Conservation (phyloP, 2,329 filamentous ascomycete genomes). For the Exophiala oligosperma region DNA sequence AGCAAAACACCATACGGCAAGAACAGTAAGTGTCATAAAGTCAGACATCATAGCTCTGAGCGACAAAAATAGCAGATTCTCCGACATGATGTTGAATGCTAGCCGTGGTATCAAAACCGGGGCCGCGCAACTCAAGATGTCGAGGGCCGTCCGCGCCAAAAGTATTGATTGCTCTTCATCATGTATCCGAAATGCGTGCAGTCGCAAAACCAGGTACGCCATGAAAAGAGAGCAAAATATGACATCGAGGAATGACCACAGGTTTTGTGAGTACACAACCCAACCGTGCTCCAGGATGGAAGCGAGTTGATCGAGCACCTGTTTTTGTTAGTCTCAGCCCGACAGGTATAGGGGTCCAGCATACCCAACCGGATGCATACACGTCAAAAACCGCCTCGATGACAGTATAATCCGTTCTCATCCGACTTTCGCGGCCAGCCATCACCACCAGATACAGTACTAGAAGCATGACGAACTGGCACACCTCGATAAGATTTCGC, state of each 20-base stretch:
- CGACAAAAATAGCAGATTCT: conserved; percentile 81
- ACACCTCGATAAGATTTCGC: conserved; percentile 71
- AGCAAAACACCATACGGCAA: conserved; percentile 80
- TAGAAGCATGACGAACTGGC: conserved; percentile 71
- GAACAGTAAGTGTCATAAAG: conserved; percentile 72
- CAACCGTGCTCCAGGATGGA: conserved; percentile 74
- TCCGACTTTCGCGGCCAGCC: conserved; percentile 62
- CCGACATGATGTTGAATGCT: conserved; percentile 79
- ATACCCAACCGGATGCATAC: conserved; percentile 74
- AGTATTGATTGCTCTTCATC: conserved; percentile 13
- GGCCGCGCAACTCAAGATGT: conserved; percentile 68
- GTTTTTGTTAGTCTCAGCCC: not conserved
- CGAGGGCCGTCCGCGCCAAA: conserved; percentile 22
- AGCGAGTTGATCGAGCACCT: conserved; percentile 67
- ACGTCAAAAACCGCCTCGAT: conserved; percentile 69
- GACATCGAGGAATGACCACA: conserved; percentile 86
- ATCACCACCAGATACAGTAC: conserved; percentile 71
- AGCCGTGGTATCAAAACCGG: conserved; percentile 75
- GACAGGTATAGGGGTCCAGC: not conserved
- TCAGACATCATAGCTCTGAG: conserved; percentile 83
- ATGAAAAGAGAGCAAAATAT: conserved; percentile 72
- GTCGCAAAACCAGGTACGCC: conserved; percentile 66
- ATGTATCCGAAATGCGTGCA: conserved; percentile 35
- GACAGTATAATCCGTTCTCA: conserved; percentile 45
- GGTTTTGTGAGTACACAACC: conserved; percentile 82